Base-by-base conservation (phyloP, 768 basidiomycete species). In the Brasilioporus rufonigricans region DNA sequence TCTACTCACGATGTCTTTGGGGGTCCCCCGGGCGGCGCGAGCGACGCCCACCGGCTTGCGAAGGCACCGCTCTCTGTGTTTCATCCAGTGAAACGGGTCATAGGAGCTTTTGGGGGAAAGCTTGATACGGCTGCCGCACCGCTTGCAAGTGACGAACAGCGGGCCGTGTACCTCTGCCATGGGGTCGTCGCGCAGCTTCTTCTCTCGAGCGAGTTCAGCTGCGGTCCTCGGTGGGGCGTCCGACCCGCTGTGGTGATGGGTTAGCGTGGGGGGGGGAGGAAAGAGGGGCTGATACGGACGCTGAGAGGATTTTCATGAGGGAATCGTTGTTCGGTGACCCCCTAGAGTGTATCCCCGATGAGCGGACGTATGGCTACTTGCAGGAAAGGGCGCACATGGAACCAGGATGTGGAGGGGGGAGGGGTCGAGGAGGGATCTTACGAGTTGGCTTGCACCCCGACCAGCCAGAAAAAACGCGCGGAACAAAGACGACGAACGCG, bases 31-130 rank as follows among this genome's bases (percentile, higher is more conserved):
- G 14, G 39, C 23, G 43, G 52, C 46, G 32, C 61, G 66, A 5
- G 56, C 44, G 2, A 59, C 50, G 11, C 59, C 64, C n/a, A 70
- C 63, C 2, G 69, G 57, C 55, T 76, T 79, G 69, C 78, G 82
- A 50, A 81, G 65, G 65, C 87, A 89, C 29, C 85, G 76, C 38
- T 74, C 74, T 31, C 81, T 76, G 62, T 89, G 87, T 59, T 80
- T 84, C 43, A 71, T 65, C 87, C 87, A 89, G 67, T 89, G 86
- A 61, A 79, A 80, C 29, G 77, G 76, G 61, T 89, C 87, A 60
- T 78, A 89, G 21, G 75, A 74, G 67, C 83, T 85, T 70, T 87
- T 88, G 31, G 75, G 68, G 16, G 86, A 87, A 26, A 89, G 79
- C 65, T 86, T 86, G 69, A 89, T 87, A 14, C 73, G 70, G 27